Evolutionary conservation across 495 filamentous ascomycete species (phyloP).

Genomic region (Lasiosphaeria ovina): DNA sequence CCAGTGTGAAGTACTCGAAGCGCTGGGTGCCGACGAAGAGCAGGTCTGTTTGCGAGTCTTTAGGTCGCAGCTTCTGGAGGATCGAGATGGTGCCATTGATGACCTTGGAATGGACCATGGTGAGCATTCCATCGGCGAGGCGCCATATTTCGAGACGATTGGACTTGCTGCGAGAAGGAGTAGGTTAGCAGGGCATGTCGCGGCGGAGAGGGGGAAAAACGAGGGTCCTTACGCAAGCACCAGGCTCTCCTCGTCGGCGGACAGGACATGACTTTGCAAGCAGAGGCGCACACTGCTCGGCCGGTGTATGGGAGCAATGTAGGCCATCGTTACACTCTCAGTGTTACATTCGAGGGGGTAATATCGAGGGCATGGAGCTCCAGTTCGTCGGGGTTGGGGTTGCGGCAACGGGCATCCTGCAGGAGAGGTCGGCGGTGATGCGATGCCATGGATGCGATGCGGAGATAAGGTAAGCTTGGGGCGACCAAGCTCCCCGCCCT

Average conservation of each 20-base stretch:
- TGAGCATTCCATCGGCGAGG: constrained; percentile 34
- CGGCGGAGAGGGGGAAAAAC: constrained; percentile 4
- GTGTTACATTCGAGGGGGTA: constrained; percentile 22
- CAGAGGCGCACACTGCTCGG: constrained; percentile 89
- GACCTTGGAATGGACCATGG: constrained; percentile 58
- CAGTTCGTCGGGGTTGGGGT: background rate
- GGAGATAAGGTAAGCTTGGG: constrained; percentile 20
- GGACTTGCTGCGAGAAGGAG: constrained; percentile 63
- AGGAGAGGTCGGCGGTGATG: too few relatives aligned
- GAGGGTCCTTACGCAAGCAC: constrained; percentile 72
- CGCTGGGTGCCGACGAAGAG: constrained; percentile 91
- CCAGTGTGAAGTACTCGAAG: constrained; percentile 83
- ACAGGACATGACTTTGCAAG: constrained; percentile 72
- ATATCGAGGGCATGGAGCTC: background rate
- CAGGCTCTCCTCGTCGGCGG: constrained; percentile 71
- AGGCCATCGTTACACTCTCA: constrained; percentile 65
- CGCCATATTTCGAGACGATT: constrained; percentile 86
- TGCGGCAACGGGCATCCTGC: background rate
- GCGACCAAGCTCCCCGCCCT: constrained; percentile 4
- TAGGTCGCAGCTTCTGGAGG: constrained; percentile 76
- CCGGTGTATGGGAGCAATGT: constrained; percentile 88
- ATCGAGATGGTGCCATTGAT: constrained; percentile 85
- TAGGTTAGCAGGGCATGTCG: constrained; percentile 9
- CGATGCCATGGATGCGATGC: background rate
- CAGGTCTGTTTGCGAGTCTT: constrained; percentile 71